Evolutionary conservation across 2,329 filamentous ascomycete species (phyloP), one percentile per base, ranked within the genome.

Genomic region (Tolypocladium amazonense): DNA sequence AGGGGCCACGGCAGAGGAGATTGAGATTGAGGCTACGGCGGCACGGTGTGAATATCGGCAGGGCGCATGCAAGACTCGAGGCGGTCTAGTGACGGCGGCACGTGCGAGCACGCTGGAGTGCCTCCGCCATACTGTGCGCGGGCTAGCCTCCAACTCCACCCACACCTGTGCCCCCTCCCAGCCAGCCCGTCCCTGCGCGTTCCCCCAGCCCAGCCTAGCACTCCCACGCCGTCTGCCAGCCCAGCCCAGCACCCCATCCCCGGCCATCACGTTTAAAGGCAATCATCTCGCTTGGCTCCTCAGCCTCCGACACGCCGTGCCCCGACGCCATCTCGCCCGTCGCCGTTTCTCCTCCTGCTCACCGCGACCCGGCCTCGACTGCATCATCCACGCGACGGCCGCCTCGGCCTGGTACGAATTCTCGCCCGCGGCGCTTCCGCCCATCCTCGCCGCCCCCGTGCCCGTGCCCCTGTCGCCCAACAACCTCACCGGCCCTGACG

Each of bases 241-340:
- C 41, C 43, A 47, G 43, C n/a, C 43, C n/a, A 43, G 39, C 41
- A 14, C 64, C 67, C 66, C 65, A 68, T 67, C 67, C 67, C 70
- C 66, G 62, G 69, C 72, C 70, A 74, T 73, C 73, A 73, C 73
- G 71, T 72, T 62, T 75, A 58, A 71, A 73, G 73, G 73, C 73
- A 76, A 75, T 79, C 77, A 80, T 80, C 70, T 81, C 78, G 78
- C 77, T 80, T 80, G 76, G 71, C 70, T 71, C 72, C 72, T 77
- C 74, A 77, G 77, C 76, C 74, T 76, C 73, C 72, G 72, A 74
- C 73, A 75, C 74, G 71, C 68, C 69, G 66, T 63, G 62, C 61
- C 59, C 57, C 27, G 50, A 57, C 52, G 43, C 45, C 50, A 53
- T 58, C 56, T 57, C 59, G 57, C 55, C 57, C 56, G 53, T 41